Conservation (phyloP, 306 rosid species). For the Citrullus colocynthis region DNA sequence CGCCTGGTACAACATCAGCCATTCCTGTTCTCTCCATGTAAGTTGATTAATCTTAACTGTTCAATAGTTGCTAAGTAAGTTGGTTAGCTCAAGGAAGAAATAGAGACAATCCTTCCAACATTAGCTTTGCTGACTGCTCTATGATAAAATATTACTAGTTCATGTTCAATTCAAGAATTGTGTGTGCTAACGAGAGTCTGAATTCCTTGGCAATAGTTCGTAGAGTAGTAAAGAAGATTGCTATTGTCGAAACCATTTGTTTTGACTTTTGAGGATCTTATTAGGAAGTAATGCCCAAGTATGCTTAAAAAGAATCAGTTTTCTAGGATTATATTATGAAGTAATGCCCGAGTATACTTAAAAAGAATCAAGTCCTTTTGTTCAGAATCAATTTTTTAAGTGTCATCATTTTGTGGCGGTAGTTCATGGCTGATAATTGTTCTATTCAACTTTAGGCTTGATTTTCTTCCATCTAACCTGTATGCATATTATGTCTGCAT, state of each 20-base stretch:
- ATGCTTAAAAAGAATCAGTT: too few relatives aligned
- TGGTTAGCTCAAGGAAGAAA: not conserved
- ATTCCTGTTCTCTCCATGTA: conserved; percentile 98
- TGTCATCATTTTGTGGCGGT: not conserved
- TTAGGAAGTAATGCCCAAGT: not conserved
- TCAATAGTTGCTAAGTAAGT: conserved; percentile 7
- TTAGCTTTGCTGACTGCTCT: not conserved
- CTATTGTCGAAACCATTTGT: not conserved
- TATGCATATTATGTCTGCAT: conserved; percentile 10
- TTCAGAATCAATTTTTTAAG: not conserved
- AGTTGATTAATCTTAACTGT: conserved; percentile 26
- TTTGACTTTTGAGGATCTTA: not conserved
- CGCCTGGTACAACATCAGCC: conserved; percentile 50
- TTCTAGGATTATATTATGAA: not conserved
- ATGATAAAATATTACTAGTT: not conserved
- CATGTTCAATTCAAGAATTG: not conserved
- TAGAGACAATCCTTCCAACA: not conserved
- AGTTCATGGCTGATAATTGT: not conserved
- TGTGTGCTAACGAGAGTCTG: not conserved
- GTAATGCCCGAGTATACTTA: not conserved
- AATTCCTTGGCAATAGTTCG: not conserved
- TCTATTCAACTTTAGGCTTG: not conserved
- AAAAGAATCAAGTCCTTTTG: not conserved
- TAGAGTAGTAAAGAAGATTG: not conserved
- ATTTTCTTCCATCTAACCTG: not conserved